Evolutionary conservation across 495 filamentous ascomycete species (phyloP), one percentile per base, ranked within the genome.

Genomic region (Choiromyces venosus): DNA sequence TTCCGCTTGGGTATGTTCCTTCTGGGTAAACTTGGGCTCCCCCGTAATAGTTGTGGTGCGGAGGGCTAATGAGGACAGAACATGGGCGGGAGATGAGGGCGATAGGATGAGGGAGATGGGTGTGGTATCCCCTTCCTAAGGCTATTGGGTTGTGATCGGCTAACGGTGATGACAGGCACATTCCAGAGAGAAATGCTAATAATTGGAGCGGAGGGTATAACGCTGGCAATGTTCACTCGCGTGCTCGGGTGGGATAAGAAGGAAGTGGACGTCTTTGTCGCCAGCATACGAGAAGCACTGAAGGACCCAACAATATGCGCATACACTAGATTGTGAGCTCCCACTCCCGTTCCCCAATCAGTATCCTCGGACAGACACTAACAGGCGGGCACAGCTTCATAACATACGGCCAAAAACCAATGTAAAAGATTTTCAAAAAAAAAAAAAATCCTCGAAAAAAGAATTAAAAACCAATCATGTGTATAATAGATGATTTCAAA

Each of bases 211-310:
- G 82, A 84, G 18, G 80, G 84, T 1, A 83, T 86, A 71, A 82
- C 82, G 21, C 82, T 86, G 37, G 85, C 83, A 29, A 79, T 86
- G 39, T 83, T 82, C 68, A 83, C 82, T 5, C 66, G 80, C 9
- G 71, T 82, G 35, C 69, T 83, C 33, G 79, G 74, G 42, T 84
- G 81, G 81, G 74, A 68, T 12, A 71, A 74, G 37, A 72, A 78
- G 21, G 78, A 79, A 39, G 79, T 82, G 2, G 83, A 83, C 68
- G 66, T 81, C 25, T 76, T 83, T 64, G 67, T 83, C 18, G 74
- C 78, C 1, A 73, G 74, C 18, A 72, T 80, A 18, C 74, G 78
- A 29, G 74, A 68, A 29, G 82, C 81, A 29, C 61, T 83, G 12
- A 78, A 78, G 42, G 81, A 82, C 5, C 74, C 69, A 3, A 69